These are phyloP conservation scores for Penstemon davidsonii DNA, from an alignment of 257 asterid species.

Conservation along the genomic window DNA sequence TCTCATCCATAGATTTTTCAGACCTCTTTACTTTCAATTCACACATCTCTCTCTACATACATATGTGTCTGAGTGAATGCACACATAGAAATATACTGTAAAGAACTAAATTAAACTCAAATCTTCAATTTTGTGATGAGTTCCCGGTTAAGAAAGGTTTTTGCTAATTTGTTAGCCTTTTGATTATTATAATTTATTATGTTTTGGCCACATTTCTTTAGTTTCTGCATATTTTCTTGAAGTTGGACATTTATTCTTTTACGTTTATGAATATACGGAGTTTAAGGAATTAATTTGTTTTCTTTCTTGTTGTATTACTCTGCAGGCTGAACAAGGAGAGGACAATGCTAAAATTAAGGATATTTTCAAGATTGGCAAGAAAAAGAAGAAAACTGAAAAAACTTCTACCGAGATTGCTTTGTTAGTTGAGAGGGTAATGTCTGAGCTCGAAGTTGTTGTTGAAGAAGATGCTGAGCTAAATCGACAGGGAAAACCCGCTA, in stretches of 20 bases:
- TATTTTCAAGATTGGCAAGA: slow-evolving; percentile 76
- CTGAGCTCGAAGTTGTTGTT: slow-evolving; percentile 91
- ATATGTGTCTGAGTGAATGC: no score
- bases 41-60: no score
- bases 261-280: not conserved
- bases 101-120: not conserved
- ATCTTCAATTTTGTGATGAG: slow-evolving; percentile 15
- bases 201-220: not conserved
- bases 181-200: not conserved
- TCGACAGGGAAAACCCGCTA: slow-evolving; percentile 81
- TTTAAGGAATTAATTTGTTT: slow-evolving; percentile 15
- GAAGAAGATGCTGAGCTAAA: slow-evolving; percentile 93
- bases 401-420: slow-evolving; percentile 91
- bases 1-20: not conserved
- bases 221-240: slow-evolving; percentile 1
- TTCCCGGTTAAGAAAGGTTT: slow-evolving; percentile 1
- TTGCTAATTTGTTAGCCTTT: not conserved
- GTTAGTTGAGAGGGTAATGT: slow-evolving; percentile 87
- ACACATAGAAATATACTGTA: not conserved
- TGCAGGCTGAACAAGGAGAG: slow-evolving; percentile 70
- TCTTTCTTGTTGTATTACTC: slow-evolving; percentile 18
- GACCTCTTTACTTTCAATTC: not conserved
- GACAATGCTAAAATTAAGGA: slow-evolving; percentile 79
- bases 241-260: not conserved
- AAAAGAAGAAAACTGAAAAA: slow-evolving; percentile 85